These are phyloP conservation scores for Pseudogymnoascus sp. DNA, from an alignment of 2,329 filamentous ascomycete genomes.

Conservation along the genomic window DNA sequence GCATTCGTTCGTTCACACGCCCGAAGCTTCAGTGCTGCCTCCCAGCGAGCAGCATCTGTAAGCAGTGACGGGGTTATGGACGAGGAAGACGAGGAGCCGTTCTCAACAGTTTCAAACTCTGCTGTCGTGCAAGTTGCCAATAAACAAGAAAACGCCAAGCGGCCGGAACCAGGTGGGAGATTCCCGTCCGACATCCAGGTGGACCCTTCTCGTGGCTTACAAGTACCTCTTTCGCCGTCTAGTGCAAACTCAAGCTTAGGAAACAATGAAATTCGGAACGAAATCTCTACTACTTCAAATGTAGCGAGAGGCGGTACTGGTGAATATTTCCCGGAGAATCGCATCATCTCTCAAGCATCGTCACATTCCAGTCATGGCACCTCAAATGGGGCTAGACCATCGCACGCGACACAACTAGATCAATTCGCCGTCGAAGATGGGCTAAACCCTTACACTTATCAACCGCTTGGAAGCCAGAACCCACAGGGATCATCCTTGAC, in stretches of 20 bases:
- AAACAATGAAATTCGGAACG: conserved; percentile 35
- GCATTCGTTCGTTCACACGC: conserved; percentile 80
- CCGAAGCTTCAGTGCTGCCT: conserved; percentile 65
- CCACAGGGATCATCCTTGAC: neutral
- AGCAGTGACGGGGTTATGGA: conserved; percentile 74
- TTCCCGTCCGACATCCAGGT: conserved; percentile 93
- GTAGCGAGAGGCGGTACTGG: conserved; percentile 17
- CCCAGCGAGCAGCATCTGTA: conserved; percentile 50
- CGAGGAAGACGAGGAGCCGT: conserved; percentile 63
- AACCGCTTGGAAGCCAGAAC: conserved; percentile 16
- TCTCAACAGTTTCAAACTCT: conserved; percentile 49
- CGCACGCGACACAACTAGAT: conserved; percentile 43
- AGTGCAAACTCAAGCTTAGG: conserved; percentile 65
- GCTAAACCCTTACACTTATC: conserved; percentile 47
- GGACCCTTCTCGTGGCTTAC: conserved; percentile 69
- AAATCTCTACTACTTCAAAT: conserved; percentile 49
- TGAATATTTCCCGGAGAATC: conserved; percentile 20
- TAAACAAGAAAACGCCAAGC: conserved; percentile 49
- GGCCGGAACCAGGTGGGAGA: conserved; percentile 86
- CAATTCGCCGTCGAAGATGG: conserved; percentile 47
- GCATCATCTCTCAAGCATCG: neutral
- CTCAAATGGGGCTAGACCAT: conserved; percentile 39
- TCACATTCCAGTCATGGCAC: conserved; percentile 36
- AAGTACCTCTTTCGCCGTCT: conserved; percentile 70
- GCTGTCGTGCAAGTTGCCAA: conserved; percentile 44